phyloP scores from a whole-genome alignment of 148 eudicot species.

The Rhododendron vialii region DNA sequence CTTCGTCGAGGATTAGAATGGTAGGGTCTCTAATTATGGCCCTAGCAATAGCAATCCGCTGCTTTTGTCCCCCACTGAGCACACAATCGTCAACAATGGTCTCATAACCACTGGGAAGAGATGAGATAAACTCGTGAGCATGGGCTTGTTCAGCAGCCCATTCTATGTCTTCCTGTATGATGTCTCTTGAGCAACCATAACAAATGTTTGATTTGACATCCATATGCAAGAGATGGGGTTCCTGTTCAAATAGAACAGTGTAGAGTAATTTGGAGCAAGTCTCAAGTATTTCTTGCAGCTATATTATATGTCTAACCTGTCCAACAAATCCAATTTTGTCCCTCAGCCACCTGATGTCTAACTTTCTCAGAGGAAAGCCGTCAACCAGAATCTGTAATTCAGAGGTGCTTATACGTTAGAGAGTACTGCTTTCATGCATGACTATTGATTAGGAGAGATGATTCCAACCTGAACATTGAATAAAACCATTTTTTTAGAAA shows the following conservation, averaged over 20 bases:
- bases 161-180: slow-evolving; percentile 39
- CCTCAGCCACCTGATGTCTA: slow-evolving; percentile 44
- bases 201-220: slow-evolving; percentile 47
- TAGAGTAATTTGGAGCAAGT: not conserved
- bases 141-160: slow-evolving; percentile 41
- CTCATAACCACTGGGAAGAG: slow-evolving; percentile 45
- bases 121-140: slow-evolving; percentile 46
- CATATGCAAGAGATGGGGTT: slow-evolving; percentile 40
- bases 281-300: slow-evolving; percentile 7
- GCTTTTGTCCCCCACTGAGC: slow-evolving; percentile 58
- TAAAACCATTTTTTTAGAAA: not conserved
- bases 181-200: slow-evolving; percentile 32
- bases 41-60: slow-evolving; percentile 53
- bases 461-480: not conserved
- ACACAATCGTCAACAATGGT: slow-evolving; percentile 39
- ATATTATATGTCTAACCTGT: slow-evolving; percentile 33
- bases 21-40: slow-evolving; percentile 42
- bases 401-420: not conserved
- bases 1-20: slow-evolving; percentile 45
- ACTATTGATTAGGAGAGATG: not conserved
- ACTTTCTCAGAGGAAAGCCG: slow-evolving; percentile 30
- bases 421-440: not conserved
- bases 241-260: slow-evolving; percentile 23
- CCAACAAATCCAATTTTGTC: slow-evolving; percentile 43
- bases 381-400: slow-evolving; percentile 39